Percentiles rank a stretch among this genome's conserved stretches.
Evolutionary conservation across 2,329 filamentous ascomycete species (phyloP).

Genomic region (Karstenula rhodostoma): DNA sequence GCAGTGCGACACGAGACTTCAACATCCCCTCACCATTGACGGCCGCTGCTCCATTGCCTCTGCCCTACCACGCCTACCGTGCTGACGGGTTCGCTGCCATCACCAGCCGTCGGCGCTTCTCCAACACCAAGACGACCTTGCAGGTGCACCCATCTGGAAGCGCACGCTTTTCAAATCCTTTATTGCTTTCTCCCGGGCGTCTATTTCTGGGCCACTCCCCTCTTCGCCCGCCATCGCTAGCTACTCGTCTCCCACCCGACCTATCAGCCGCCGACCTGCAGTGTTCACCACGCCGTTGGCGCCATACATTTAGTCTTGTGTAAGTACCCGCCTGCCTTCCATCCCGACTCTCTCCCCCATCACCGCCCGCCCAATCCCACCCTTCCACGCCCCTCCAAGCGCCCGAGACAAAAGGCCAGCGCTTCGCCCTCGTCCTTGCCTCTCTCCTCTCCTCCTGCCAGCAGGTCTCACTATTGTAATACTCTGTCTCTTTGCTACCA

Average conservation of each 20-base stretch:
- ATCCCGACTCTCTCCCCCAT: conserved; percentile 44
- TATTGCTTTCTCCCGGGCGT: conserved; percentile 50
- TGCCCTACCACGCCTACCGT: conserved; percentile 5
- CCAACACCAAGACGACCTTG: conserved; percentile 35
- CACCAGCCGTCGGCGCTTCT: conserved; percentile 34
- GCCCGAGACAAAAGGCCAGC: conserved; percentile 52
- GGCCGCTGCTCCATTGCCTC: conserved; percentile 10
- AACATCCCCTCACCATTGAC: conserved; percentile 25
- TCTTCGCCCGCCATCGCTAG: conserved; percentile 41
- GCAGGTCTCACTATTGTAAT: conserved; percentile 54
- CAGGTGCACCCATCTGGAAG: conserved; percentile 42
- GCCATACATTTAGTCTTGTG: conserved; percentile 49
- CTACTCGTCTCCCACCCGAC: conserved; percentile 38
- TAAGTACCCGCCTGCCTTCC: conserved; percentile 51
- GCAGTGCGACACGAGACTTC: conserved; percentile 21
- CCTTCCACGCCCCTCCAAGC: conserved; percentile 42
- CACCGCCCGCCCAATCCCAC: conserved; percentile 38
- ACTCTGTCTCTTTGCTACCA: conserved; percentile 34
- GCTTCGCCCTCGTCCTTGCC: conserved; percentile 42
- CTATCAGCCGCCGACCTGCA: conserved; percentile 45
- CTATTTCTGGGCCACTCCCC: conserved; percentile 50
- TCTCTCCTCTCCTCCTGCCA: conserved; percentile 46
- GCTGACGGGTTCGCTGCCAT: conserved; percentile 31
- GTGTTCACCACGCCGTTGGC: conserved; percentile 45
- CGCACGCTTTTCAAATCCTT: conserved; percentile 38